These are phyloP conservation scores for Stylosanthes scabra DNA, from an alignment of 331 rosid species.

Conservation along the genomic window DNA sequence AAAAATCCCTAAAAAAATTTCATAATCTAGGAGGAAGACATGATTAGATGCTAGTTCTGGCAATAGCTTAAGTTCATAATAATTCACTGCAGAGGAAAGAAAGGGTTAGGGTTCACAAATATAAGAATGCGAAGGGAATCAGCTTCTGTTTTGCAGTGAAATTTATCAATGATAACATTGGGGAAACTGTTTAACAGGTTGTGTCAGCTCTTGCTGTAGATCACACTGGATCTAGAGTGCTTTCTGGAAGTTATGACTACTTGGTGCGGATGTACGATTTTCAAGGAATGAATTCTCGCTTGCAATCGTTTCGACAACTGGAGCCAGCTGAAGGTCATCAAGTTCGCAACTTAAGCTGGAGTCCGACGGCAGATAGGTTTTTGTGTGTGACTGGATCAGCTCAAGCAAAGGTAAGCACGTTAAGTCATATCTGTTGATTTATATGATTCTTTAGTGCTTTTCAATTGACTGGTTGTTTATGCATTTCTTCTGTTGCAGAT, in stretches of 20 bases:
- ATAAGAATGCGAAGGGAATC: not conserved
- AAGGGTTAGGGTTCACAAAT: not conserved
- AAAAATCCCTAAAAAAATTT: not conserved
- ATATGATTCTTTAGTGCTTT: constrained; percentile 6
- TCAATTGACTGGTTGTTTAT: not conserved
- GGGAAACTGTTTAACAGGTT: constrained; percentile 57
- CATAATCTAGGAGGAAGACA: not conserved
- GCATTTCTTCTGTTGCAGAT: constrained; percentile 55
- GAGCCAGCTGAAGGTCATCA: constrained; percentile 99
- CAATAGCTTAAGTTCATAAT: not conserved
- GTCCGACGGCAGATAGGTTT: constrained; percentile 90
- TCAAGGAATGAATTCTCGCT: constrained; percentile 92
- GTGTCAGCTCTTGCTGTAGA: constrained; percentile 93
- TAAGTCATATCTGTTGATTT: constrained; percentile 16
- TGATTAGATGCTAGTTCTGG: not conserved
- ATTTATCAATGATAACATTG: not conserved
- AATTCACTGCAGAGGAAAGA: not conserved
- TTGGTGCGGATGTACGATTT: constrained; percentile 88
- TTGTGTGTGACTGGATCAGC: constrained; percentile 96
- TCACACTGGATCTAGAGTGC: constrained; percentile 93
- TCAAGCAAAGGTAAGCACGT: constrained; percentile 74
- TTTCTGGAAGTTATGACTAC: constrained; percentile 96
- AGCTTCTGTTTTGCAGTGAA: not conserved
- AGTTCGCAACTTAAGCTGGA: constrained; percentile 93
- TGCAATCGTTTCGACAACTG: constrained; percentile 88